Evolutionary conservation across 1,139 yeast genomes (phyloP), one percentile per base, ranked within the genome.

Genomic region (Nakaseomyces sp.): DNA sequence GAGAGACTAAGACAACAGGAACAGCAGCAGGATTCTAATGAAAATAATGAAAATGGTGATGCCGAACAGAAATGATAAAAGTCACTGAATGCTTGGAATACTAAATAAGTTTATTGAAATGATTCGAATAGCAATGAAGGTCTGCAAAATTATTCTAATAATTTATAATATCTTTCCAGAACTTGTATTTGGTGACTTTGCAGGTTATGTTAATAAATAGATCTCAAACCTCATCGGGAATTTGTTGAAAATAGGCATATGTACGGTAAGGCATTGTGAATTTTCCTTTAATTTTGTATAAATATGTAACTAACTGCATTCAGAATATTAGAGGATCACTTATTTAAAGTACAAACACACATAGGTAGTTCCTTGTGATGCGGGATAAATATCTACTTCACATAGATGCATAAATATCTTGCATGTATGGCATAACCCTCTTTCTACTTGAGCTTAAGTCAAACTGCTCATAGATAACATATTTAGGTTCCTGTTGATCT

Each of bases 1-100:
- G 64, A 61, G 42, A 55, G 66, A 44, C 44, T 60, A 43, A 59
- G 65, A 46, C 64, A 60, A 41, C 55, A 55, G 35, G 55, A 56
- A 44, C 37, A 37, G 20, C 46, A 45, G 28, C 36, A 43, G 39
- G 45, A 37, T 28, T 20, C 25, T 26, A 37, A 37, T 17, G 40
- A 26, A 17, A 25, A 24, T 37, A 25, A 37, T 17, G 36, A 18
- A 32, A 32, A 32, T 12, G 36, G 36, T 12, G 24, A 32, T 9
- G 7, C 36, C 7, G 36, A 32, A 18, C 24, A 32, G 18, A 29
- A 29, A 13, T 29, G 18, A 29, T 17, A 26, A 6, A 22, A 22
- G 8, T 22, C n/a, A n/a, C n/a, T n/a, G n/a, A n/a, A n/a, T n/a
- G n/a, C n/a, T n/a, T n/a, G n/a, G n/a, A n/a, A n/a, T n/a, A n/a